These are phyloP conservation scores for Metschnikowia hibisci DNA, from an alignment of 805 yeast species.

Conservation along the genomic window DNA sequence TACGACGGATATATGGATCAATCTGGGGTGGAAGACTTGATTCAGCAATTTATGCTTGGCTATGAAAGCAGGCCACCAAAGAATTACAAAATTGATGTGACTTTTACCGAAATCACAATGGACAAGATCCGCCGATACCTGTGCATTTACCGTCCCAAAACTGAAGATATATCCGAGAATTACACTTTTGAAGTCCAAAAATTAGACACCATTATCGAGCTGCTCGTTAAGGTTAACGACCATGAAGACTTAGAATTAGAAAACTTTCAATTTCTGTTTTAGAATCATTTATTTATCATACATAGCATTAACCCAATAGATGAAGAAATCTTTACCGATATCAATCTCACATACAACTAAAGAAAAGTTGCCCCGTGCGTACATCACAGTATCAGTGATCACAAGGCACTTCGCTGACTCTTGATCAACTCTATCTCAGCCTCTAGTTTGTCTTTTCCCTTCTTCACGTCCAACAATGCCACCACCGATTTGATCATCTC, in stretches of 20 bases:
- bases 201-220: neutral
- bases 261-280: no score
- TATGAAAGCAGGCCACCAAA: neutral
- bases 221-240: neutral
- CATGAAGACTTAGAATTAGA: no score
- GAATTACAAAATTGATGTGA: neutral
- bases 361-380: no score
- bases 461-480: constrained; percentile 75
- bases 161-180: constrained; percentile 6
- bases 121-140: constrained; percentile 7
- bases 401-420: constrained; percentile 36
- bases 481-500: constrained; percentile 65
- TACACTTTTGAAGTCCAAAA: constrained; percentile 1
- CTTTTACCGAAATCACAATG: constrained; percentile 6
- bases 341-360: no score
- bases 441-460: constrained; percentile 80
- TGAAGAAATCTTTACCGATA: no score
- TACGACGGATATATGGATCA: constrained; percentile 37
- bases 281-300: neutral
- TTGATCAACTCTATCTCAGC: constrained; percentile 56
- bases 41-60: constrained; percentile 6
- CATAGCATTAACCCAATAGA: no score
- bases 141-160: constrained; percentile 8
- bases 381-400: neutral
- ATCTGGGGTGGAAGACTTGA: constrained; percentile 9